Percentiles rank a stretch among this genome's conserved stretches.
Evolutionary conservation across 1,284 basidiomycete genomes (phyloP).

Genomic region (Ustilago curta): DNA sequence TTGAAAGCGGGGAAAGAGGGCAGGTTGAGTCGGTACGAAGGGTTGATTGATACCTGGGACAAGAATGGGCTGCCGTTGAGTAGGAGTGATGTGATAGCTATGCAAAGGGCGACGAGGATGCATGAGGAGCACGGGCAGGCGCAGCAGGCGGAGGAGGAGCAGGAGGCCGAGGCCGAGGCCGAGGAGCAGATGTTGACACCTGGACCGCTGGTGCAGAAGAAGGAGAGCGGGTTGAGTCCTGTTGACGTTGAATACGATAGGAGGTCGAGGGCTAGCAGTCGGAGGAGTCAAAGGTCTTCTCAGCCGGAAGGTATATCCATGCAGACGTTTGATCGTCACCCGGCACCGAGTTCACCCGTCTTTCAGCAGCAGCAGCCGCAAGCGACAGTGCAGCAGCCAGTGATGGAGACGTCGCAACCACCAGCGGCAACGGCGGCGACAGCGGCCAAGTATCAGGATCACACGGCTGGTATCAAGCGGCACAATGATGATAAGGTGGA

Average conservation of each 20-base stretch:
- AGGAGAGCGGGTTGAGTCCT: conserved; percentile 17
- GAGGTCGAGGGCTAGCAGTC: conserved; percentile 26
- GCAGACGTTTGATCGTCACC: conserved; percentile 1
- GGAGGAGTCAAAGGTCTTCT: conserved; percentile 11
- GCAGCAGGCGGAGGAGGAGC: conserved; percentile 6
- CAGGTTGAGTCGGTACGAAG: conserved; percentile 47
- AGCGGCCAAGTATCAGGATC: background rate
- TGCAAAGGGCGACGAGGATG: conserved; percentile 18
- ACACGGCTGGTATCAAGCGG: no score
- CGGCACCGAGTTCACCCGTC: background rate
- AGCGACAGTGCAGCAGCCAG: background rate
- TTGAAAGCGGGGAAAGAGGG: conserved; percentile 31
- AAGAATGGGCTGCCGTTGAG: conserved; percentile 54
- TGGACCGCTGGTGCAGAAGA: conserved; percentile 2
- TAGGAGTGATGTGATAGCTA: conserved; percentile 33
- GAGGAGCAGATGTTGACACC: conserved; percentile 18
- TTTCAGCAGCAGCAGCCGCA: background rate
- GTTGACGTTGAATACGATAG: conserved; percentile 4
- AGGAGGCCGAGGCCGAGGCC: background rate
- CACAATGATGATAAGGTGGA: conserved; percentile 22
- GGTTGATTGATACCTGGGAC: conserved; percentile 63
- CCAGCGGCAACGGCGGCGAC: background rate
- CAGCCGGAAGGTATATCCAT: conserved; percentile 3
- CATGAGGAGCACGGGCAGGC: conserved; percentile 22
- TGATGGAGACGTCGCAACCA: conserved; percentile 5